Evolutionary conservation across 2,329 filamentous ascomycete genomes (phyloP).

Genomic region (Alternaria sp.): DNA sequence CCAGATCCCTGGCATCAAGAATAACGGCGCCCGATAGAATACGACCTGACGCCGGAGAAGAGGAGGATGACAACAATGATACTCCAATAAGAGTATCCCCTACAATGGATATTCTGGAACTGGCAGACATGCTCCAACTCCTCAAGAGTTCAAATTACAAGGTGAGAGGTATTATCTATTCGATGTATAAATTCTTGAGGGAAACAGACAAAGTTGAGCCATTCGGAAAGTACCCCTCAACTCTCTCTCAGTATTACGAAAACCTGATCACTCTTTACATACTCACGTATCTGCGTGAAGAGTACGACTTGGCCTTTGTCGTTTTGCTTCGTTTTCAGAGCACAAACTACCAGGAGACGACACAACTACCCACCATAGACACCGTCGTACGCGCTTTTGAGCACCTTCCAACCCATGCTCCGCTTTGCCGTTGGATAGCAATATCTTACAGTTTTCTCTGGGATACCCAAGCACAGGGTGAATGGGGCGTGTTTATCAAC

Average conservation of each 20-base stretch:
- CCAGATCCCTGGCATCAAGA: not conserved
- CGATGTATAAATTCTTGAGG: not conserved
- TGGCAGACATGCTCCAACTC: not conserved
- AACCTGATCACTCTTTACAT: not conserved
- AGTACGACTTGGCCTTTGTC: not conserved
- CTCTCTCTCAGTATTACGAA: not conserved
- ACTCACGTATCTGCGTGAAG: not conserved
- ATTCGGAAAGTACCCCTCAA: not conserved
- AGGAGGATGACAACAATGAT: not conserved
- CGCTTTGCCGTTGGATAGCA: not conserved
- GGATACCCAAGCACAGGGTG: not conserved
- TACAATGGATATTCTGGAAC: not conserved
- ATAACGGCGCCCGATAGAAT: not conserved
- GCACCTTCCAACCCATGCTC: not conserved
- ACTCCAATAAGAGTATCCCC: not conserved
- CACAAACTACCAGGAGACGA: not conserved
- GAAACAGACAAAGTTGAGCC: not conserved
- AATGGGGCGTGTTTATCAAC: not conserved
- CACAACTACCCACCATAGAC: not conserved
- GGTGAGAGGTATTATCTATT: not conserved
- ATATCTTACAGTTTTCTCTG: not conserved
- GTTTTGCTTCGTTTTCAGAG: not conserved
- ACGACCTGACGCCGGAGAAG: not conserved
- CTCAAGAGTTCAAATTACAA: not conserved
- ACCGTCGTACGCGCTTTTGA: not conserved